These are phyloP conservation scores for Alternaria solani DNA, from an alignment of 2,329 filamentous ascomycete species.

Conservation along the genomic window DNA sequence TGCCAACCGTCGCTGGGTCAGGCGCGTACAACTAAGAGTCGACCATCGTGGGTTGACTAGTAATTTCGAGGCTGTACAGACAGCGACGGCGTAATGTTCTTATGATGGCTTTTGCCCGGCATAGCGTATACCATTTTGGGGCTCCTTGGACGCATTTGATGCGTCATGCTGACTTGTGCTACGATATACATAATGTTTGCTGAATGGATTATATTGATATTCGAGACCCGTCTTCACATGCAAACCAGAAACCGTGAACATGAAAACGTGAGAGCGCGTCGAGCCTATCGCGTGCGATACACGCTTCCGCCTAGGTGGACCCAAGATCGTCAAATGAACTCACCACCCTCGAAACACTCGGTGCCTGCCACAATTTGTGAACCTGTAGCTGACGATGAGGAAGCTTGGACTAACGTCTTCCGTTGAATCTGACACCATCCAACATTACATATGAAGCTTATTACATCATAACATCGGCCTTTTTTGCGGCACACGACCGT, in stretches of 20 bases:
- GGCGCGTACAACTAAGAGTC: constrained; percentile 49
- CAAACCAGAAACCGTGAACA: constrained; percentile 16
- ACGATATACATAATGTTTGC: constrained; percentile 49
- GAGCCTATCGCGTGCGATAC: constrained; percentile 27
- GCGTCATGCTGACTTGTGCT: constrained; percentile 39
- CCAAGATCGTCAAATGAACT: constrained; percentile 14
- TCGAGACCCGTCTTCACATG: constrained; percentile 17
- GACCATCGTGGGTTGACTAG: constrained; percentile 14
- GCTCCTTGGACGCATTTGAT: constrained; percentile 37
- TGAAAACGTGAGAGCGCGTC: constrained; percentile 29
- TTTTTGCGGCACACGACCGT: constrained; percentile 7
- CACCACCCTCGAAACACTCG: constrained; percentile 11
- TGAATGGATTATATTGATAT: constrained; percentile 16
- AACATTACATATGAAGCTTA: constrained; percentile 4
- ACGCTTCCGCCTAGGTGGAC: constrained; percentile 15
- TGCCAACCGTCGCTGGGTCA: constrained; percentile 54
- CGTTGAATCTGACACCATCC: background rate
- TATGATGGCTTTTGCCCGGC: constrained; percentile 46
- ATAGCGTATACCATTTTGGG: constrained; percentile 52
- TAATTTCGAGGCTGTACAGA: constrained; percentile 30
- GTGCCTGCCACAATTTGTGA: constrained; percentile 4
- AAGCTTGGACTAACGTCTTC: background rate
- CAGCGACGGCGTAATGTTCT: constrained; percentile 45
- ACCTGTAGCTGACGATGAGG: constrained; percentile 6
- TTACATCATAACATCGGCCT: constrained; percentile 16